phyloP scores from a whole-genome alignment of 2,329 filamentous ascomycete species.

The Penicillium brevicompactum region DNA sequence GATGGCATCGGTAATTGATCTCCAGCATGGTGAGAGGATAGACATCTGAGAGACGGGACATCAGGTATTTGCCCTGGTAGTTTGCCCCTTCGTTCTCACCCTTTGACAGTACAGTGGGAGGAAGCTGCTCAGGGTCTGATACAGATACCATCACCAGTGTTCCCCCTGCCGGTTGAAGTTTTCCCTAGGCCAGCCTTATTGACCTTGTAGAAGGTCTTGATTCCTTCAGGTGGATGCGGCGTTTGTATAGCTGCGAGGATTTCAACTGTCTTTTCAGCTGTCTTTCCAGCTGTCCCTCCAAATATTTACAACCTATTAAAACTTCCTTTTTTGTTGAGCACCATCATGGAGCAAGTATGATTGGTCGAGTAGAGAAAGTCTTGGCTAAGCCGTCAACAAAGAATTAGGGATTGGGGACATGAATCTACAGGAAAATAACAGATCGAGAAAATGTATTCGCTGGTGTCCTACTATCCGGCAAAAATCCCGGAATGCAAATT shows the following conservation, averaged over 20 bases:
- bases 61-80: constrained; percentile 7
- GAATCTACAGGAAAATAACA: not conserved
- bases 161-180: not conserved
- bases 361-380: too few species aligned
- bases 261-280: too few species aligned
- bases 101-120: constrained; percentile 12
- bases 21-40: not conserved
- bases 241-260: too few species aligned
- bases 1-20: not conserved
- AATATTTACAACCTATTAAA: too few species aligned
- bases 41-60: not conserved
- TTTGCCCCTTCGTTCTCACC: constrained; percentile 8
- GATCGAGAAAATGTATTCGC: not conserved
- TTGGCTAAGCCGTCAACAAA: too few species aligned
- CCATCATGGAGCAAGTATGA: too few species aligned
- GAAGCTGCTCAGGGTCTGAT: constrained; percentile 11
- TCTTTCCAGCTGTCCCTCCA: too few species aligned
- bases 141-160: not conserved
- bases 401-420: too few species aligned
- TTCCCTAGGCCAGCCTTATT: not conserved
- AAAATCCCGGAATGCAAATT: not conserved
- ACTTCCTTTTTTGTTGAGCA: too few species aligned
- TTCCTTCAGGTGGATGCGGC: not conserved
- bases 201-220: not conserved
- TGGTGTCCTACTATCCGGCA: not conserved